phyloP scores from a whole-genome alignment of 1,139 yeast species.

The Saccharomyces hybrid region DNA sequence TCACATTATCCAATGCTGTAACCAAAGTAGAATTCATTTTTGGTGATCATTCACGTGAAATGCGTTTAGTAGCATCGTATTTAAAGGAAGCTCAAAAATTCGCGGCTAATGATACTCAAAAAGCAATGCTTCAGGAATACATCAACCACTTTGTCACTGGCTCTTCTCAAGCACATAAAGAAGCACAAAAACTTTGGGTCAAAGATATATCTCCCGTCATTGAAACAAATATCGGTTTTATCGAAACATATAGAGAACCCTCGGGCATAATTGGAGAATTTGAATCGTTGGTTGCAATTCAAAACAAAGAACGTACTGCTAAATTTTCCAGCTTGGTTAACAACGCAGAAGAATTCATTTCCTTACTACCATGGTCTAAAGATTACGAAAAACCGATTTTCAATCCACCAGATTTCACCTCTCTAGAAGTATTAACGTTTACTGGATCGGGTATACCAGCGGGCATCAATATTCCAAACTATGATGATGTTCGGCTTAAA shows the following conservation, averaged over 20 bases:
- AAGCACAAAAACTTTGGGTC: slow-evolving; percentile 82
- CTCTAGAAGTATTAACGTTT: slow-evolving; percentile 80
- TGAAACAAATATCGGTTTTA: slow-evolving; percentile 82
- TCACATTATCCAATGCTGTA: slow-evolving; percentile 33
- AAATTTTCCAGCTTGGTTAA: slow-evolving; percentile 65
- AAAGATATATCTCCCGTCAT: slow-evolving; percentile 76
- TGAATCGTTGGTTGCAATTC: slow-evolving; percentile 92
- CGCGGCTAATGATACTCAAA: slow-evolving; percentile 70
- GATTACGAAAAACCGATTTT: slow-evolving; percentile 76
- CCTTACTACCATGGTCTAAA: slow-evolving; percentile 66
- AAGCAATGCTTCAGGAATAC: slow-evolving; percentile 55
- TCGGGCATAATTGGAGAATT: slow-evolving; percentile 90
- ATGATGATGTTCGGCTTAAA: slow-evolving; percentile 77
- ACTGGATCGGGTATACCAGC: slow-evolving; percentile 90
- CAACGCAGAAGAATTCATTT: slow-evolving; percentile 56
- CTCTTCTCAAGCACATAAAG: slow-evolving; percentile 75
- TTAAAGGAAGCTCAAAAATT: slow-evolving; percentile 49
- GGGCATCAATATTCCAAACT: slow-evolving; percentile 87
- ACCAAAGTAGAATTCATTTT: slow-evolving; percentile 46
- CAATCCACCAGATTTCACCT: slow-evolving; percentile 86
- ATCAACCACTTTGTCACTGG: slow-evolving; percentile 70
- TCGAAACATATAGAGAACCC: slow-evolving; percentile 88
- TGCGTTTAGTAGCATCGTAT: slow-evolving; percentile 48
- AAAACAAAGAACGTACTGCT: slow-evolving; percentile 75
- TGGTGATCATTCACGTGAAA: slow-evolving; percentile 71